Evolutionary conservation across 139 green algal genomes (phyloP), one percentile per base, ranked within the genome.

Genomic region (Asterochloris erici): DNA sequence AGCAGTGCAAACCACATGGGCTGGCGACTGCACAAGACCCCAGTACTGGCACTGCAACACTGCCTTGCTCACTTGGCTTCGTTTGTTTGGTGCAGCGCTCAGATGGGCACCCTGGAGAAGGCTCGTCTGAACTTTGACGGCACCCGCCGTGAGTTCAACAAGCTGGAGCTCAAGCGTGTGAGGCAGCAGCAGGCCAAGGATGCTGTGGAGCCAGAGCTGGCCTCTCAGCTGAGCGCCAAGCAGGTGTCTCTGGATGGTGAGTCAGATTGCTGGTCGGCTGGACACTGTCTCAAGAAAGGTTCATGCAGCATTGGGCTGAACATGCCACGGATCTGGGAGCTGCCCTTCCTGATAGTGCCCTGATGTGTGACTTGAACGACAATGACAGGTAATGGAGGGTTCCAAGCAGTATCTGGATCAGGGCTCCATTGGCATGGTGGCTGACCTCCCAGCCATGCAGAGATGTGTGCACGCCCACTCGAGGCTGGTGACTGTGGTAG

Each of bases 61-160:
- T 54, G 38, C 38, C 38, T 10, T 54, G 38, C 38, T 54, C 38
- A 54, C 38, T 54, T 54, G 38, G 38, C 38, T 54, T 6, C 38
- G 4, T 54, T 54, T 6, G 2, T 6, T 54, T 54, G 38, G 6
- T 80, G 38, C 60, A 80, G 68, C 12, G 76, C 68, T 1, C 38
- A 69, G 61, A 14, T 80, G 16, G 54, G 76, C 38, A 21, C 38
- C 14, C 60, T 80, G 76, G 76, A 80, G 60, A 80, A 80, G 60
- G 68, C 14, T 70, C 29, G 76, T 10, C 60, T 80, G 61, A 62
- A 80, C 24, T 80, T 80, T 69, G 76, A 80, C 54, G 76, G 60
- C 24, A 62, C 68, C 60, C 60, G 76, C 14, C 21, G 76, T 0
- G 76, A 61, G 10, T 69, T 70, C 24, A 28, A 68, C 76, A 80